Evolutionary conservation across 805 yeast species (phyloP).

Genomic region (Saccharomycopsis babjevae): DNA sequence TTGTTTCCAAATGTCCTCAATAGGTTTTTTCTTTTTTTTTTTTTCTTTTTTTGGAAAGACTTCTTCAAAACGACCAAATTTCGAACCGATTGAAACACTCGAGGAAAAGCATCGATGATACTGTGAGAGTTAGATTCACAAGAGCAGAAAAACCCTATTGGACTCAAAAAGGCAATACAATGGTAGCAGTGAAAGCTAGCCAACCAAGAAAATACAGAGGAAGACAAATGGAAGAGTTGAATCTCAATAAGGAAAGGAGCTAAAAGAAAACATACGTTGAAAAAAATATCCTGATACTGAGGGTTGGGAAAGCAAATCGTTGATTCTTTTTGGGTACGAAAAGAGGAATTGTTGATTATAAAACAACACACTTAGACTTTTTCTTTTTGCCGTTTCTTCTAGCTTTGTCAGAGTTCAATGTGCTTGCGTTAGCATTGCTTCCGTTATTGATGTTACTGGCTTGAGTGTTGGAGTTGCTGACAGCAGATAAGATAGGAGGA

Average conservation of each 20-base stretch:
- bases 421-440: constrained; percentile 4
- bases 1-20: background rate
- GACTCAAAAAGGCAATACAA: too few species aligned
- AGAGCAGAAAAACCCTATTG: too few species aligned
- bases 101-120: too few species aligned
- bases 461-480: background rate
- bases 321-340: background rate
- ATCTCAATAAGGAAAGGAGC: background rate
- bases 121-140: too few species aligned
- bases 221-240: background rate
- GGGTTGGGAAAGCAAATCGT: too few species aligned
- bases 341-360: constrained; percentile 23
- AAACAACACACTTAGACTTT: constrained; percentile 38
- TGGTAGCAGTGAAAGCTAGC: too few species aligned
- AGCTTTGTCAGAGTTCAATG: constrained; percentile 18
- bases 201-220: background rate
- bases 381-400: constrained; percentile 26
- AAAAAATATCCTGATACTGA: too few species aligned
- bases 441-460: background rate
- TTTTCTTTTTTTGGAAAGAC: too few species aligned
- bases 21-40: too few species aligned
- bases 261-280: background rate
- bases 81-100: too few species aligned
- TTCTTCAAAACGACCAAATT: too few species aligned
- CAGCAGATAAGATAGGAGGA: constrained; percentile 12